These are phyloP conservation scores for Dictyostelium firmibasis DNA, from an alignment of 78 protist genomes.

Conservation along the genomic window DNA sequence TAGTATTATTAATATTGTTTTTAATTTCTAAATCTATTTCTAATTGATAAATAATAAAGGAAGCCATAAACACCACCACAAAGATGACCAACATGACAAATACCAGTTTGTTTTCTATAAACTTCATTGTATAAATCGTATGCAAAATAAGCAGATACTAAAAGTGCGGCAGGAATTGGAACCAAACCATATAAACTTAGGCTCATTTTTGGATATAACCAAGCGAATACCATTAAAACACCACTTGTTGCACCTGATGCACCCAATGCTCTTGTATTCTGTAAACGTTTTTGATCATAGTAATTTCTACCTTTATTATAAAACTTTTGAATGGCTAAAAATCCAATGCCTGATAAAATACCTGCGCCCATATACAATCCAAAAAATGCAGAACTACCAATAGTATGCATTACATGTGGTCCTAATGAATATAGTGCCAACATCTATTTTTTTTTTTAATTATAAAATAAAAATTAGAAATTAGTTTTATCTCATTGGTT, in stretches of 20 bases:
- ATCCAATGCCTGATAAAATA: background rate
- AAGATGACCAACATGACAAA: conserved; percentile 38
- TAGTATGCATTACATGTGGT: background rate
- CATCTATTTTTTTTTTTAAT: conserved; percentile 38
- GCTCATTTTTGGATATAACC: background rate
- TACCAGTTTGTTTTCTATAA: background rate
- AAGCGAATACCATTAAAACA: conserved; percentile 5
- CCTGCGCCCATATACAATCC: conserved; percentile 46
- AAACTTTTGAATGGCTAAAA: background rate
- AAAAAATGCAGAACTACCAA: conserved; percentile 9
- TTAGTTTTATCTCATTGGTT: too few species aligned
- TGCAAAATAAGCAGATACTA: conserved; percentile 15
- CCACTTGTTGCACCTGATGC: conserved; percentile 39
- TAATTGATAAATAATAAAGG: background rate
- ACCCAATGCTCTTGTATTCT: background rate
- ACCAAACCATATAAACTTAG: conserved; percentile 7
- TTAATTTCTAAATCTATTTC: conserved; percentile 23
- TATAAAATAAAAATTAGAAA: background rate
- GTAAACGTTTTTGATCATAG: background rate
- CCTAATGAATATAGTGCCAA: conserved; percentile 31
- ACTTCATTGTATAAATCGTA: conserved; percentile 39
- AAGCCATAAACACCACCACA: conserved; percentile 33
- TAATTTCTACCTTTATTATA: background rate
- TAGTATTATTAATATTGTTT: too few species aligned
- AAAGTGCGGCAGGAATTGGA: conserved; percentile 34